A percentile compares a stretch with the other conserved stretches of the same genome.
These are phyloP conservation scores for Vigna radiata DNA, from an alignment of 306 rosid species.

Conservation along the genomic window DNA sequence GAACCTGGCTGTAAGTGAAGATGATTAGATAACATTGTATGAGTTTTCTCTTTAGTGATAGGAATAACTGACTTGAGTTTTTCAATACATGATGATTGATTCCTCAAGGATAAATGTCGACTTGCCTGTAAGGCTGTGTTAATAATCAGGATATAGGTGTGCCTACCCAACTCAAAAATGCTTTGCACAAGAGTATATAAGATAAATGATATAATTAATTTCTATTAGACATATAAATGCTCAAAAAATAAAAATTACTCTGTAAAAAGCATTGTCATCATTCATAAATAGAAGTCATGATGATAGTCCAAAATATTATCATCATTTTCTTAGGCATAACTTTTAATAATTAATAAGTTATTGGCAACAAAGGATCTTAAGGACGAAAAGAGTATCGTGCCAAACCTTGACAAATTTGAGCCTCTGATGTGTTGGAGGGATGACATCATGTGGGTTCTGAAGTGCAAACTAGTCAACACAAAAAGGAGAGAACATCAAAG, in stretches of 20 bases:
- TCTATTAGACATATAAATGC: background rate
- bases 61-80: background rate
- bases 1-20: background rate
- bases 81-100: background rate
- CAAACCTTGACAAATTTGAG: too few species aligned
- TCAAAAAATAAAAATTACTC: background rate
- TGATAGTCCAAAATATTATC: too few species aligned
- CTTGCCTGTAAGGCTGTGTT: background rate
- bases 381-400: too few species aligned
- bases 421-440: too few species aligned
- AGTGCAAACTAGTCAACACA: too few species aligned
- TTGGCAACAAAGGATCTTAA: too few species aligned
- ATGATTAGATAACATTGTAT: conserved; percentile 21
- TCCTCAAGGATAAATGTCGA: background rate
- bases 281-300: background rate
- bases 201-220: background rate
- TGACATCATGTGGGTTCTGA: too few species aligned
- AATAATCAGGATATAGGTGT: background rate
- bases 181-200: background rate
- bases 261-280: background rate
- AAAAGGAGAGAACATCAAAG: too few species aligned
- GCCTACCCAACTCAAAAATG: background rate
- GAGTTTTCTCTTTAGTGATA: conserved; percentile 8
- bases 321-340: too few species aligned
- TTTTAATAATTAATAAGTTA: too few species aligned